A percentile compares a stretch with the other conserved stretches of the same genome.
phyloP scores from a whole-genome alignment of 2,329 filamentous ascomycete genomes.

The Cytospora mali region DNA sequence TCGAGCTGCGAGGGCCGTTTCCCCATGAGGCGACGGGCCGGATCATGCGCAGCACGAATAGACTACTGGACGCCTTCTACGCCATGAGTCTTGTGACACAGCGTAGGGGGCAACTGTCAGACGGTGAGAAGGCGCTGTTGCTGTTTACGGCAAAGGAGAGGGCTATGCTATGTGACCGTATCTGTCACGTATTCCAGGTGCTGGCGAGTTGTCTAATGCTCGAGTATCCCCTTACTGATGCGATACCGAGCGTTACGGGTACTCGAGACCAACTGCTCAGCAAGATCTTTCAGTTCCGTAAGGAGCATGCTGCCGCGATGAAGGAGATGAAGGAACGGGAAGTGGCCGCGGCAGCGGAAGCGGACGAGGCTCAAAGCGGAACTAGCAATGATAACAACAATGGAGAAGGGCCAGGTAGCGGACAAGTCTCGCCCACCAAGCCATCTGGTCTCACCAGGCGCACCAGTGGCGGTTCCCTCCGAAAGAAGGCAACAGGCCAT shows the following conservation, averaged over 20 bases:
- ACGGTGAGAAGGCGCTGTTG: slow-evolving; percentile 80
- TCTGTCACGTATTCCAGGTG: slow-evolving; percentile 85
- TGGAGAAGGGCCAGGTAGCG: neutral
- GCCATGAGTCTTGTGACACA: slow-evolving; percentile 92
- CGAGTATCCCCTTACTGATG: slow-evolving; percentile 89
- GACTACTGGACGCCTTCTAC: slow-evolving; percentile 91
- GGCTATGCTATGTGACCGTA: slow-evolving; percentile 78
- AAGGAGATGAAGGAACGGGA: slow-evolving; percentile 44
- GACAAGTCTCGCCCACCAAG: neutral
- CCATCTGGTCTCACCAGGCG: neutral
- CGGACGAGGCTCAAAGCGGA: slow-evolving; percentile 5
- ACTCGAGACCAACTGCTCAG: slow-evolving; percentile 81
- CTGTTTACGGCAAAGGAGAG: slow-evolving; percentile 79
- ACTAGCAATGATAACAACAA: slow-evolving; percentile 1
- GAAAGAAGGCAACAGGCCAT: slow-evolving; percentile 30
- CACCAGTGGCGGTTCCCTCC: slow-evolving; percentile 20
- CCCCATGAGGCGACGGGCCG: slow-evolving; percentile 71
- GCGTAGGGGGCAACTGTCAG: slow-evolving; percentile 73
- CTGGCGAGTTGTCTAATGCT: slow-evolving; percentile 92
- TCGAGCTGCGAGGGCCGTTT: slow-evolving; percentile 86
- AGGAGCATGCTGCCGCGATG: slow-evolving; percentile 56
- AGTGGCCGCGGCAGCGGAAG: slow-evolving; percentile 30
- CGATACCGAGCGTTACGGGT: slow-evolving; percentile 79
- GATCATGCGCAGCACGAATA: slow-evolving; percentile 78
- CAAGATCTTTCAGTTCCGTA: slow-evolving; percentile 85